These are phyloP conservation scores for Phytophthora europaea DNA, from an alignment of 352 stramenopile species.

Conservation along the genomic window DNA sequence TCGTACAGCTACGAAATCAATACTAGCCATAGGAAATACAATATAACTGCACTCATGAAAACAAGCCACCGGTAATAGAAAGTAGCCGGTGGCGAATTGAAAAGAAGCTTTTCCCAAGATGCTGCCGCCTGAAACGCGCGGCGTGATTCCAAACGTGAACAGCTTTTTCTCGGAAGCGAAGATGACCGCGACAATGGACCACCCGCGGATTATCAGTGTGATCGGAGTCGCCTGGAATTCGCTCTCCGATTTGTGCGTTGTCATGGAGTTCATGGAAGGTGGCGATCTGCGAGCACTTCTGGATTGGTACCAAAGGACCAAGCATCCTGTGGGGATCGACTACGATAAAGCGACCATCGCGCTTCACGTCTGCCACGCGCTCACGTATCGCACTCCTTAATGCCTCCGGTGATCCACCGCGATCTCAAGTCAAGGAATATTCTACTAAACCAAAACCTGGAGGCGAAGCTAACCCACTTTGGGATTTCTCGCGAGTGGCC, in stretches of 20 bases:
- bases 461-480: slow-evolving; percentile 63
- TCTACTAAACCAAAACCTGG: slow-evolving; percentile 53
- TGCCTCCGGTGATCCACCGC: slow-evolving; percentile 64
- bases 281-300: slow-evolving; percentile 47
- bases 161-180: slow-evolving; percentile 66
- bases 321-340: slow-evolving; percentile 5
- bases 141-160: slow-evolving; percentile 36
- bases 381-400: slow-evolving; percentile 58
- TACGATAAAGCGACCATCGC: slow-evolving; percentile 35
- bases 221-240: slow-evolving; percentile 48
- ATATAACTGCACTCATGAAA: no score
- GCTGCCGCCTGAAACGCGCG: slow-evolving; percentile 26
- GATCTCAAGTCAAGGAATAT: slow-evolving; percentile 79
- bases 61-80: no score
- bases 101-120: no score
- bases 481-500: slow-evolving; percentile 43
- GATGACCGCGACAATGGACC: slow-evolving; percentile 50
- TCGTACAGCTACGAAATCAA: no score
- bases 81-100: no score
- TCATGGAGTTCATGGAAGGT: slow-evolving; percentile 55
- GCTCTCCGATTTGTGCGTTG: slow-evolving; percentile 48
- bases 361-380: slow-evolving; percentile 48
- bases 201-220: slow-evolving; percentile 40
- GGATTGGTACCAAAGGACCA: slow-evolving; percentile 5
- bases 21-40: no score